Evolutionary conservation across 2,329 filamentous ascomycete species (phyloP), one percentile per base, ranked within the genome.

Genomic region (Arthrobotrys iridis): DNA sequence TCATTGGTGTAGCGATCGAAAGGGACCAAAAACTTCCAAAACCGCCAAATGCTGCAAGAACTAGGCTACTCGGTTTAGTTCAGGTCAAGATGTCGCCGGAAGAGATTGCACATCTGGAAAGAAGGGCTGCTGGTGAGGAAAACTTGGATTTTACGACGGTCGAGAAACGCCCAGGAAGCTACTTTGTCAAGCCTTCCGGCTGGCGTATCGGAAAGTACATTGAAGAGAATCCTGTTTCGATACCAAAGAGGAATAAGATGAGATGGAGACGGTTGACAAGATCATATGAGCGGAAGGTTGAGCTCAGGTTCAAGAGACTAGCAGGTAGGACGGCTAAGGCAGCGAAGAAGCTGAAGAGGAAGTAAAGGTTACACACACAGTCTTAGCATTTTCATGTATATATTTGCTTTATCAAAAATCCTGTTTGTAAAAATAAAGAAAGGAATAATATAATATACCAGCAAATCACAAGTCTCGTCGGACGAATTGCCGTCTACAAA

Each of bases 1-100:
- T 93, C 85, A 99, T 99, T 80, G 95, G 95, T 76, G 91, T 99
- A 18, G 91, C 91, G 33, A 93, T 97, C 82, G 87, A 93, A 81
- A 92, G 93, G 81, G 85, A 89, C 13, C 92, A 96, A 80, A 88
- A 85, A 30, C 88, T 99, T 1, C 95, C 95, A 0, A 89, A 91
- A 80, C 90, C 92, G 0, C 84, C 83, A 24, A 90, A 94, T 81
- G 90, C 90, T 2, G 88, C 91, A 77, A 88, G 92, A 66, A 88
- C 89, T 80, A 87, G 95, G 78, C 87, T 88, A 60, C 86, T 99
- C 74, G 91, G 91, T 79, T 90, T 96, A 87, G 85, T 89, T 3
- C 59, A 45, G 6, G 71, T 75, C 22, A 37, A 68, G 45, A 68
- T 68, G 64, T 75, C 63, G 11, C 24, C 58, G 24, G 63, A 55